Conservation (phyloP, 2,329 filamentous ascomycete species). For the Aspergillus fumigatiaffinis region DNA sequence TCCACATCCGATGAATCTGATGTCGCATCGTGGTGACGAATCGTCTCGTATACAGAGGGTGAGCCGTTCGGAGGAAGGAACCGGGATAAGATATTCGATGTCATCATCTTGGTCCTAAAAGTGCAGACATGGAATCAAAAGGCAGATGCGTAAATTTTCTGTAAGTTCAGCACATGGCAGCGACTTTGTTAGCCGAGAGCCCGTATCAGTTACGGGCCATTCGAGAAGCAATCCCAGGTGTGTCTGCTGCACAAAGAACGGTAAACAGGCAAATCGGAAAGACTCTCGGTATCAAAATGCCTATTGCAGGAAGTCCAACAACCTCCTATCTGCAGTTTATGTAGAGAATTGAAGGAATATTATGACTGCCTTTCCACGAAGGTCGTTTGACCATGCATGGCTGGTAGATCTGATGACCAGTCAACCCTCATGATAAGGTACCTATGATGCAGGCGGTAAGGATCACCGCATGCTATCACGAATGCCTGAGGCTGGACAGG, state of each 20-base stretch:
- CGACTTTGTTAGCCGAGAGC: constrained; percentile 7
- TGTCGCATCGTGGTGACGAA: constrained; percentile 43
- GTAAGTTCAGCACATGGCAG: constrained; percentile 9
- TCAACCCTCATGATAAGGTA: constrained; percentile 10
- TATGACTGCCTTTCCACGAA: not conserved
- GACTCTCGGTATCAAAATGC: not conserved
- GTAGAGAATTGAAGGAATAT: not conserved
- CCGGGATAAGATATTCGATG: constrained; percentile 40
- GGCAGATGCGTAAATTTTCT: not conserved
- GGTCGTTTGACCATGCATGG: constrained; percentile 2
- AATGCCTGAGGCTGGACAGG: constrained; percentile 16
- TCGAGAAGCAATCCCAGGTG: constrained; percentile 1
- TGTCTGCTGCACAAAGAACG: not conserved
- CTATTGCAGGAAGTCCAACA: not conserved
- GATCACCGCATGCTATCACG: not conserved
- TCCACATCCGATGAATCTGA: constrained; percentile 45
- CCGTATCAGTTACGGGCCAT: constrained; percentile 12
- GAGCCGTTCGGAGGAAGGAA: constrained; percentile 48
- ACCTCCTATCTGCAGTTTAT: not conserved
- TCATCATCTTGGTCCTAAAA: constrained; percentile 33
- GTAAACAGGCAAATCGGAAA: not conserved
- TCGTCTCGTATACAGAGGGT: constrained; percentile 46
- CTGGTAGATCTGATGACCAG: constrained; percentile 5
- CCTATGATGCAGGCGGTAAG: constrained; percentile 9
- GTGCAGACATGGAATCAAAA: not conserved